Evolutionary conservation across 1,284 basidiomycete species (phyloP).

Genomic region (Puccinia coronata): DNA sequence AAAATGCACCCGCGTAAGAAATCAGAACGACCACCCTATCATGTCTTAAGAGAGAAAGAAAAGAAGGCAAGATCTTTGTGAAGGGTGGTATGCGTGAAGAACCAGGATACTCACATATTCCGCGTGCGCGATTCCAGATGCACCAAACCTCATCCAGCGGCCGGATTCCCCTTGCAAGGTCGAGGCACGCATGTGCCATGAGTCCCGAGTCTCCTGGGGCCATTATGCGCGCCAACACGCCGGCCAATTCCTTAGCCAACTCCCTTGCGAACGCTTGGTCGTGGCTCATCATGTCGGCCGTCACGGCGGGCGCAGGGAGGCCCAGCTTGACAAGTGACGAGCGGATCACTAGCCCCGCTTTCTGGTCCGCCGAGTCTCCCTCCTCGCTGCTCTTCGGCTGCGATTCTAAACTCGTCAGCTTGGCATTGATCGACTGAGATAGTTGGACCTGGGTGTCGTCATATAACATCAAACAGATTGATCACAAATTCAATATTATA

Average conservation of each 20-base stretch:
- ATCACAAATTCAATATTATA: too few relatives aligned
- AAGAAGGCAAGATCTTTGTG: too few relatives aligned
- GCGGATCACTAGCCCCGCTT: constrained; percentile 68
- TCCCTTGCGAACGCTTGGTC: constrained; percentile 78
- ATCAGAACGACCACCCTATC: too few relatives aligned
- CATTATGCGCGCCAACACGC: constrained; percentile 68
- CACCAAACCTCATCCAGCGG: constrained; percentile 96
- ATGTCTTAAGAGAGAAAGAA: too few relatives aligned
- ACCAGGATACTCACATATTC: constrained; percentile 71
- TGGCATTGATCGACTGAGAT: constrained; percentile 82
- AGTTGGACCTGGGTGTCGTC: constrained; percentile 64
- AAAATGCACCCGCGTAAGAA: too few relatives aligned
- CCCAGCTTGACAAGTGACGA: constrained; percentile 86
- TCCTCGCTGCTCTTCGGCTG: constrained; percentile 58
- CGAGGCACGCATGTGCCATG: constrained; percentile 19
- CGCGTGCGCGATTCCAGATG: constrained; percentile 91
- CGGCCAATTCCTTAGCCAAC: constrained; percentile 78
- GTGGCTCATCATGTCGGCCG: constrained; percentile 83
- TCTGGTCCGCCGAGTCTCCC: constrained; percentile 70
- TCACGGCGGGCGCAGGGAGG: constrained; percentile 76
- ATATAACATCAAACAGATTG: too few relatives aligned
- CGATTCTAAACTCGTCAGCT: constrained; percentile 68
- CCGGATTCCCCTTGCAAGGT: constrained; percentile 67
- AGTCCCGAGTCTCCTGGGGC: constrained; percentile 52
- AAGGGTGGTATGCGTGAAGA: background rate